Percentiles rank a stretch among this genome's conserved stretches.
These are phyloP conservation scores for Plectosphaerella plurivora DNA, from an alignment of 2,329 filamentous ascomycete genomes.

Conservation along the genomic window DNA sequence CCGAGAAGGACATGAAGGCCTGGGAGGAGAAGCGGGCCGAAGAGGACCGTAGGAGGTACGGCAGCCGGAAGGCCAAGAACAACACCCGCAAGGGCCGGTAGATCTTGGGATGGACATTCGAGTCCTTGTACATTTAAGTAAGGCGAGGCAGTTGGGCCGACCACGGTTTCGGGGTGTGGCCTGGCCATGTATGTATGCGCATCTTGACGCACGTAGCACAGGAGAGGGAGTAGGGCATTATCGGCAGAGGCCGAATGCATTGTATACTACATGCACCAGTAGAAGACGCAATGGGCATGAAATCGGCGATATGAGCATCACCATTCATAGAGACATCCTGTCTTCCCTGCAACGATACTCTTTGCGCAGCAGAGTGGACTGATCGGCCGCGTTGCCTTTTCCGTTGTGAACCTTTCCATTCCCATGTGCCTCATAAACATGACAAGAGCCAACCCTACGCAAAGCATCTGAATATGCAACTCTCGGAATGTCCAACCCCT, in stretches of 20 bases:
- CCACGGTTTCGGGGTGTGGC: too few species aligned
- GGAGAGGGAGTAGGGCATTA: neutral
- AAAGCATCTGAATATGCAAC: neutral
- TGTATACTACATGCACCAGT: neutral
- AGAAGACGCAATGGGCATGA: neutral
- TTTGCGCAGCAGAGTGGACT: neutral
- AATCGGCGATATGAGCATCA: neutral
- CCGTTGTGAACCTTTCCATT: neutral
- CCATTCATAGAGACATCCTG: neutral
- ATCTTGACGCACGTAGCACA: too few species aligned
- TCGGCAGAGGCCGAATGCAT: neutral
- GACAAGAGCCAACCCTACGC: too few species aligned
- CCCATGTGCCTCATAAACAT: neutral
- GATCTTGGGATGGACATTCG: neutral
- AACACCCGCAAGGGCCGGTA: neutral
- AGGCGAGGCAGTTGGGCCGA: too few species aligned
- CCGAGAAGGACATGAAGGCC: constrained; percentile 28
- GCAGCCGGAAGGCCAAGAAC: constrained; percentile 12
- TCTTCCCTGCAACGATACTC: neutral
- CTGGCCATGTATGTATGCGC: too few species aligned
- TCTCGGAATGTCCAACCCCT: neutral
- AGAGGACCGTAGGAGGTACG: constrained; percentile 30
- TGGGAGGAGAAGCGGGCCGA: constrained; percentile 28
- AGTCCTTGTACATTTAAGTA: too few species aligned
- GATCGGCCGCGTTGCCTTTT: neutral